Evolutionary conservation across 805 yeast species (phyloP), one percentile per base, ranked within the genome.

Genomic region (Ogataea ramenticola): DNA sequence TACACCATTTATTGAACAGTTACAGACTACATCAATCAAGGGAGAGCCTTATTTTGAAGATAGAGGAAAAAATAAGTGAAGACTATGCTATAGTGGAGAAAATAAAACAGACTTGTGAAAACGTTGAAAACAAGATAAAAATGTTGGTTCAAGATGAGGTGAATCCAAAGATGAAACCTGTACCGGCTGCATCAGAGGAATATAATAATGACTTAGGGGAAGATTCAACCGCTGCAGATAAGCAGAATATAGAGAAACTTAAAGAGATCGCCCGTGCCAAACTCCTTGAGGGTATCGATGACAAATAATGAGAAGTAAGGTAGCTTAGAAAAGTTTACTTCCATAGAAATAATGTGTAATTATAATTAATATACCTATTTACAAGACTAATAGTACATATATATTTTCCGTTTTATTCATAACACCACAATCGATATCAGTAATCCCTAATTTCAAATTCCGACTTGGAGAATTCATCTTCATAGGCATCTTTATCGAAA

Each of bases 11-110:
- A 32, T 66, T 93, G 46, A 93, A 93, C 60, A 89, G 90, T 42
- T 93, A 93, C 63, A 71, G 99, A 48, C 93, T 97, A 3, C 98
- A 93, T 62, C 99, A 93, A 59, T 84, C 96, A 3, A 72, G 97
- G 42, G 99, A 93, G 56, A 82, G 90, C 41, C 69, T 93, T 50
- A 86, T 89, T 36, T 71, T 87, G 70, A 68, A 85, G 56, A 76
- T 91, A 30, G 85, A 77, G 41, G 69, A 72, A 36, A 84, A 83
- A 53, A 69, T 70, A 41, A 56, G 62, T 5, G 83, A 82, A 20
- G 60, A 62, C 30, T 35, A 40, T 17, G 56, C 47, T 3, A 56
- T 55, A 47, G 81, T 83, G 9, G 59, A 56, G 5, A 53, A 55
- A 29, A 73, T 78, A 14, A 71, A 72, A 32, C 54, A 49, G 15